A percentile compares a stretch with the other conserved stretches of the same genome.
These are phyloP conservation scores for Murraya koenigii DNA, from an alignment of 345 rosid genomes.

Conservation along the genomic window DNA sequence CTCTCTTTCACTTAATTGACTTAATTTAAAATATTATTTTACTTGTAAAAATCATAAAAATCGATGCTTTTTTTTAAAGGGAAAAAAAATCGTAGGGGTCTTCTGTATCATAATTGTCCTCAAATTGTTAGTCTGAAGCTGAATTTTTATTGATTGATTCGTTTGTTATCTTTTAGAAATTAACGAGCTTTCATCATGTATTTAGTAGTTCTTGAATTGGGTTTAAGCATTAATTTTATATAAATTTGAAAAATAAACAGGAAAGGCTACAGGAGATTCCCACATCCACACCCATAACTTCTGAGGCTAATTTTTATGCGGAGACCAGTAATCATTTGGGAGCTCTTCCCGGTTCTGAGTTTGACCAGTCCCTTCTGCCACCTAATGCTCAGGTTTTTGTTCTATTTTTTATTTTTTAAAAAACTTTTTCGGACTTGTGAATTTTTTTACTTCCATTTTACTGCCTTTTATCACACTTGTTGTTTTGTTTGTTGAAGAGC, in stretches of 20 bases:
- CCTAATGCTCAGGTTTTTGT: conserved; percentile 62
- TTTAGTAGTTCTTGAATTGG: neutral
- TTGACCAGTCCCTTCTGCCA: conserved; percentile 57
- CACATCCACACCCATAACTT: conserved; percentile 38
- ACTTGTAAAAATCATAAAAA: neutral
- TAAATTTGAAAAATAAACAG: conserved; percentile 32
- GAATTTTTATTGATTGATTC: neutral
- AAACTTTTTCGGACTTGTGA: neutral
- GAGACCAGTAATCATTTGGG: conserved; percentile 40
- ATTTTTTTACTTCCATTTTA: neutral
- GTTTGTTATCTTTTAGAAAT: neutral
- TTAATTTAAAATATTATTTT: neutral
- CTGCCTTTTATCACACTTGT: neutral
- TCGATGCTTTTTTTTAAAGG: neutral
- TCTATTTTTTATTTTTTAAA: neutral
- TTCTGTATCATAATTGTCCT: conserved; percentile 1
- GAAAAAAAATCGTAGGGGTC: neutral
- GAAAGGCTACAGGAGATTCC: conserved; percentile 89
- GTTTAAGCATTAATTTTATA: neutral
- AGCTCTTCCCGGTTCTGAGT: conserved; percentile 86
- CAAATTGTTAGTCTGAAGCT: neutral
- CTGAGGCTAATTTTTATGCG: conserved; percentile 50
- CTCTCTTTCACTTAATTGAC: neutral
- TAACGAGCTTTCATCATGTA: neutral
- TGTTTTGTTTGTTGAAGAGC: conserved; percentile 40